These are phyloP conservation scores for Coemansia sp. DNA, from an alignment of 192 early-diverging fungal genomes.

Conservation along the genomic window DNA sequence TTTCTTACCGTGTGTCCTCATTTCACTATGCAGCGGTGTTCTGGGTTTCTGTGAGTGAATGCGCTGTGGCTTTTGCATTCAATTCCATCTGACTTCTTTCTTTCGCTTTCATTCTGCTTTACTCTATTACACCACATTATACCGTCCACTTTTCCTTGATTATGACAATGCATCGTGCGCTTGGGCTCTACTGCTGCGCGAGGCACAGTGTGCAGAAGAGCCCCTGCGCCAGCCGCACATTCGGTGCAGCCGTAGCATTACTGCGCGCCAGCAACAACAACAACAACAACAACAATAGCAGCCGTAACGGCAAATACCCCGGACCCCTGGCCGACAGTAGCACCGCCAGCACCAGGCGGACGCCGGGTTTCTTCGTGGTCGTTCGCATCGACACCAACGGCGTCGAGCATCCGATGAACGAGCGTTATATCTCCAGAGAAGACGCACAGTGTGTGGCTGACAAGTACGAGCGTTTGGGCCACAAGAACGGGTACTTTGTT, in stretches of 20 bases:
- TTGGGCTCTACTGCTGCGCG: background rate
- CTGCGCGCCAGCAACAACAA: background rate
- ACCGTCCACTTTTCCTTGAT: too few species aligned
- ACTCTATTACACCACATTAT: too few species aligned
- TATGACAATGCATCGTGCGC: too few species aligned
- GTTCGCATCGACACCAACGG: slow-evolving; percentile 42
- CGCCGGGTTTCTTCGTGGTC: slow-evolving; percentile 3
- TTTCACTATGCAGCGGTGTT: background rate
- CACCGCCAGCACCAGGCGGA: background rate
- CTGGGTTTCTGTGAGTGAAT: too few species aligned
- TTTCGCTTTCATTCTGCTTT: too few species aligned
- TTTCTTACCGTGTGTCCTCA: background rate
- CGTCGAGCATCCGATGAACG: slow-evolving; percentile 25
- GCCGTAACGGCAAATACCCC: background rate
- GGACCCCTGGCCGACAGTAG: slow-evolving; percentile 6
- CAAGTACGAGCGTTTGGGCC: slow-evolving; percentile 27
- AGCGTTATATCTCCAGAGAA: slow-evolving; percentile 4
- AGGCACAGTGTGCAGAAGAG: background rate
- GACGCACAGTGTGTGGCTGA: slow-evolving; percentile 20
- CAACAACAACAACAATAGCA: background rate
- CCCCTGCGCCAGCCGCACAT: background rate
- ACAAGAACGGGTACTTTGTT: slow-evolving; percentile 45
- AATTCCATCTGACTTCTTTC: too few species aligned
- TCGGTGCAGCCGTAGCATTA: background rate
- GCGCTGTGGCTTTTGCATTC: too few species aligned